Base-by-base conservation (phyloP, 192 early-diverging fungal genomes). In the Umbelopsis sp. region DNA sequence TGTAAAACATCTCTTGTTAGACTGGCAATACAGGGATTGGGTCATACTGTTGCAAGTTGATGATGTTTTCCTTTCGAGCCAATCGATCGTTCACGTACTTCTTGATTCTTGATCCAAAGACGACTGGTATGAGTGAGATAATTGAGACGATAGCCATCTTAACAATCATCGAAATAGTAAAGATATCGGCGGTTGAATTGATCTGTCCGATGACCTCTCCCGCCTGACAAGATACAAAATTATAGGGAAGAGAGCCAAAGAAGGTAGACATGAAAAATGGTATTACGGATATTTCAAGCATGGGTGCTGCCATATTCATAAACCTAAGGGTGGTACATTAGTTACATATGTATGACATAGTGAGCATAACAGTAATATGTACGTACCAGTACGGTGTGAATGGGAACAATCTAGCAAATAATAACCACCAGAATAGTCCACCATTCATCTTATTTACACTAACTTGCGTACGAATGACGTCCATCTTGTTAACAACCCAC, bases 241-340 rank as follows among this genome's bases (percentile, higher is more conserved):
- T 87, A 66, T 87, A 87, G 5, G 85, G 85, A 66, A 83, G 78
- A 11, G 76, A 79, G 26, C 85, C 85, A 49, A 84, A 68, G 52
- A 87, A 81, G 51, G 83, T 85, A 4, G 85, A 85, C 12, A 76
- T 74, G 66, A 87, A 83, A 51, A 87, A 87, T 1, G 85, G 77
- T 2, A 74, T 26, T 21, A 83, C 74, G 25, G 85, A 80, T 17
- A 87, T 73, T 16, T 72, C 77, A 5, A 87, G 71, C 50, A 87
- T 51, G 1, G 85, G 83, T 49, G 83, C 78, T 11, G 79, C 70
- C 73, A 87, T 66, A 26, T 87, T 87, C 68, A 87, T 83, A 44
- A 87, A 76, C 74, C 72, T 78, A 66, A 21, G 17, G 43, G 51
- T 51, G 26, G 45, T 65, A 41, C 34, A 38, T n/a, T 36, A 12